Base-by-base conservation (phyloP, 352 stramenopile species). In the Aphanomyces invadans region DNA sequence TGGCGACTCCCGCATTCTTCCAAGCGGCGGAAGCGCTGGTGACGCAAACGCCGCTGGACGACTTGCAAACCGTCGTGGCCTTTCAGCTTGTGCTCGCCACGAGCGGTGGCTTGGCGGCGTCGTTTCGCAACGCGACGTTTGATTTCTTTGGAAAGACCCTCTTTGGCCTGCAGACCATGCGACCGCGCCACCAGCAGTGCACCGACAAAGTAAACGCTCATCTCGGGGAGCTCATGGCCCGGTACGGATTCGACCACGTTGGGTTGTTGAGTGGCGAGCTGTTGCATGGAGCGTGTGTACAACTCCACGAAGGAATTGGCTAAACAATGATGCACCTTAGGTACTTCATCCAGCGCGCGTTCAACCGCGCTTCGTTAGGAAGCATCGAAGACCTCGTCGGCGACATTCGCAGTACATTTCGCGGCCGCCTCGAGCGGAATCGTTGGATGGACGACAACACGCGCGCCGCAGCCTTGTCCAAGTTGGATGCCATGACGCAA, bases 111-210 rank as follows among this genome's bases (percentile, higher is more conserved):
- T 69, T 91, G 1, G 82, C 79, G 54, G 76, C 89, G 48, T 68
- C 78, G 7, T 97, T 97, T 51, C 77, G 97, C 7, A 71, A 89
- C n/a, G 86, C 86, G 1, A 77, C 82, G 12, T 98, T 98, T 69
- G 78, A 88, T 2, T 97, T 98, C 70, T 97, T 91, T 65, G 76
- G 79, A 5, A 68, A 74, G 19, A 86, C 70, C 1, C 67, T 98
- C 0, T 71, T 74, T 1, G 93, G 93, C 0, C 92, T 96, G 48
- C 73, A 92, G 56, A 74, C 86, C 55, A 89, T 89, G 48, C 83
- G 92, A n/a, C 86, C 83, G 33, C 79, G 90, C 9, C 95, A 90
- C 86, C 97, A 97, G 65, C 75, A 92, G 21, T 95, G 88, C 67
- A 79, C 98, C 61, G 72, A 73, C 32, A 77, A 74, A 49, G 79